Base-by-base conservation (phyloP, 208 protist genomes). In the Crithidia thermophila region DNA sequence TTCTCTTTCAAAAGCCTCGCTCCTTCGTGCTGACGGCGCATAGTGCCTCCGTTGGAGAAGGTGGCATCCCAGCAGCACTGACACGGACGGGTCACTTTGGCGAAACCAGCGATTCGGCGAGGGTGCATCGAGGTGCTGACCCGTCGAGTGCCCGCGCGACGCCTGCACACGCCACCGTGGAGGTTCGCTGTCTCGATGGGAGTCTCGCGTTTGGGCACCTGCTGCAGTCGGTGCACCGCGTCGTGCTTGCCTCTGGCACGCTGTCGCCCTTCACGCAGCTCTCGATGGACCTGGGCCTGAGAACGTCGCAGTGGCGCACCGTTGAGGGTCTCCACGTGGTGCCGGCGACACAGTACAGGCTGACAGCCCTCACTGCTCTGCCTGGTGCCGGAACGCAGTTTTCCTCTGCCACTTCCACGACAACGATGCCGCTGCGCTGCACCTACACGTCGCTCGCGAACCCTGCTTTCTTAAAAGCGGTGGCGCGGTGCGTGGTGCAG, bases 161-260 rank as follows among this genome's bases (percentile, higher is more conserved):
- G 13, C 46, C 30, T 1, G 20, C 53, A 90, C 58, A 67, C 23
- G 13, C 45, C 6, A 27, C 34, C 6, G 51, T 69, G 8, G 69
- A 81, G 21, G 68, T 79, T 52, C 96, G 69, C 74, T 98, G 83
- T 67, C 78, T 77, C 33, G 91, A 82, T 67, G 98, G 63, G 1
- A 81, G 85, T 58, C 66, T 92, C 21, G 87, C 84, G 0, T 91
- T 94, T 61, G 62, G 76, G 18, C 80, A 92, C 55, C 70, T 93
- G 14, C 67, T 87, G 14, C 63, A 53, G 14, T 60, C 59, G 18
- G 79, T 82, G 23, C 72, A 88, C 42, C 85, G 83, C 23, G 63
- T 99, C 18, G 85, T 99, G 28, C 82, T 99, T 20, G 97, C 97
- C 14, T 97, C 88, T 18, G 98, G 98, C n/a, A 99, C 98, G 16